phyloP scores from a whole-genome alignment of 2,329 filamentous ascomycete species.

The Penicillium sp. region DNA sequence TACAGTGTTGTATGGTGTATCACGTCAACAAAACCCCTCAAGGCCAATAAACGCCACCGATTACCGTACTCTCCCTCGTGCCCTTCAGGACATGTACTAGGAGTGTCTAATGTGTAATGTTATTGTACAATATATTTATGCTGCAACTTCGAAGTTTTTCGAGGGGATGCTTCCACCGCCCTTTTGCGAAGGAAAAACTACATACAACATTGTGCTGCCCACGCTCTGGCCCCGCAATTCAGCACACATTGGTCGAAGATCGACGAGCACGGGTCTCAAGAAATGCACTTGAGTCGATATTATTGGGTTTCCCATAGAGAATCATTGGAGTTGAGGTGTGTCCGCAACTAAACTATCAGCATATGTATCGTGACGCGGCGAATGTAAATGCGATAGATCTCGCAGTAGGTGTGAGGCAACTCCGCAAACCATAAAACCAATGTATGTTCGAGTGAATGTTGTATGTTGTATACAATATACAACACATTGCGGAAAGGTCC shows the following conservation, averaged over 20 bases:
- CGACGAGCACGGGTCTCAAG: slow-evolving; percentile 8
- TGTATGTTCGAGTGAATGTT: not conserved
- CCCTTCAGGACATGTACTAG: not conserved
- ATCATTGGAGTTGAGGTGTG: slow-evolving; percentile 7
- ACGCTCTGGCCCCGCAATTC: slow-evolving; percentile 11
- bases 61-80: not conserved
- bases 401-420: slow-evolving; percentile 3
- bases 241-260: slow-evolving; percentile 12
- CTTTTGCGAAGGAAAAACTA: not conserved
- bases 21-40: slow-evolving; percentile 8
- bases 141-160: not conserved
- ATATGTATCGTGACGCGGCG: slow-evolving; percentile 15
- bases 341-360: slow-evolving; percentile 5
- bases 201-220: not conserved
- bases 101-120: not conserved
- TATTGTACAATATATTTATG: not conserved
- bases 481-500: not conserved
- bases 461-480: not conserved
- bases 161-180: slow-evolving; percentile 7
- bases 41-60: slow-evolving; percentile 8
- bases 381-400: slow-evolving; percentile 15
- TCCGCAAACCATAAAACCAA: not conserved
- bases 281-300: not conserved
- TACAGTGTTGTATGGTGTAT: slow-evolving; percentile 1
- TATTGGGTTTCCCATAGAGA: not conserved